Evolutionary conservation across 2,329 filamentous ascomycete species (phyloP), one percentile per base, ranked within the genome.

Genomic region (Claviceps africana): DNA sequence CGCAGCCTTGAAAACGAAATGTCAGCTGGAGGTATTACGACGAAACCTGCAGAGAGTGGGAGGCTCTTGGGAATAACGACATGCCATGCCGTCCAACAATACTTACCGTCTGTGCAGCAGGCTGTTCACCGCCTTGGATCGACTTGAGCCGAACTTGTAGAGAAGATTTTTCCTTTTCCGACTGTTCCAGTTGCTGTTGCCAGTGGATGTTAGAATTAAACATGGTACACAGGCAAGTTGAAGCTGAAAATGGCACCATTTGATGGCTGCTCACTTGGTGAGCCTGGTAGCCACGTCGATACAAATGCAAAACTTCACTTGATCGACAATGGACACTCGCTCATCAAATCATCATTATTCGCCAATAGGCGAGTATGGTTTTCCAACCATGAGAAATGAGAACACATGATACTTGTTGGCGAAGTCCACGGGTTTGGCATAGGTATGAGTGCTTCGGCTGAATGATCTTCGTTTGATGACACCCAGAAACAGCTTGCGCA

Each of bases 101-200:
- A 71, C 74, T 54, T 70, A 79, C 76, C 71, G 77, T 78, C 60
- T 77, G 72, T 50, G 71, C 72, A 30, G 72, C 71, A 37, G 70
- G 69, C 43, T 70, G 70, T 46, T 73, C 70, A 47, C 74, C 75
- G 47, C 71, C 71, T 53, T 76, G 72, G 13, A 72, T 70, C 37
- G 72, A 69, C 59, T 79, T 81, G 57, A 80, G 67, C 51, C 73
- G 73, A 56, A 72, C 70, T 60, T 78, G 76, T 39, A 81, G 64
- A 52, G 80, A 77, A 56, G 75, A 72, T 51, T 72, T 77, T 45
- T 79, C 77, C 56, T 74, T 70, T 56, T 81, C 77, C 15, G 74
- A 70, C 59, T 77, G 73, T 56, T 81, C 77, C 58, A 78, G 71
- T 77, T 81, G 78, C 77, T 81, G 59, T 40, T 42, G 19, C 10